phyloP scores from a whole-genome alignment of 805 yeast genomes.

The Candida piceae region DNA sequence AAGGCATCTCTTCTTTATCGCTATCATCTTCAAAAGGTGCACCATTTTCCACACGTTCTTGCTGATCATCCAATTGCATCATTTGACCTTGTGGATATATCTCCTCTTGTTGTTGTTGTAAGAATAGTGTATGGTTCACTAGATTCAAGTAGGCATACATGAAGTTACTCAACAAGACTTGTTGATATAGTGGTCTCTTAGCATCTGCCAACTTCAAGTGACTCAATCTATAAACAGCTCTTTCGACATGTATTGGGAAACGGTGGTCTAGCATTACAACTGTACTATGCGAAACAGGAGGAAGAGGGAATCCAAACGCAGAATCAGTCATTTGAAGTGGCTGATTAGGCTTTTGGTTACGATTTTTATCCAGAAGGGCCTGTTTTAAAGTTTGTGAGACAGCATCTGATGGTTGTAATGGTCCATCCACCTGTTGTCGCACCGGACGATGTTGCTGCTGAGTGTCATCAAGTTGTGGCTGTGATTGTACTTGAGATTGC shows the following conservation, averaged over 20 bases:
- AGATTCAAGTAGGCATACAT: conserved; percentile 95
- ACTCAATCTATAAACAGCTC: conserved; percentile 89
- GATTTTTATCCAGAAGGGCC: conserved; percentile 25
- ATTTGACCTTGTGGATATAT: conserved; percentile 11
- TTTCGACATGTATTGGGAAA: conserved; percentile 90
- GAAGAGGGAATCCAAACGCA: conserved; percentile 84
- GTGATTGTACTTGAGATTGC: background rate
- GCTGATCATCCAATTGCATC: conserved; percentile 1
- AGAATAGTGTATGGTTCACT: conserved; percentile 83
- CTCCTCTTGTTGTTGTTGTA: conserved; percentile 54
- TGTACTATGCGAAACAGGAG: conserved; percentile 73
- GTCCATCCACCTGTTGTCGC: too few species aligned
- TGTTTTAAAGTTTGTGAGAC: conserved; percentile 21
- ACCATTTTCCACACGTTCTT: too few species aligned
- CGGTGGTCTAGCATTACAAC: conserved; percentile 78
- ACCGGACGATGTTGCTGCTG: conserved; percentile 3
- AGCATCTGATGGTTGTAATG: conserved; percentile 5
- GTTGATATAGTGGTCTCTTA: conserved; percentile 84
- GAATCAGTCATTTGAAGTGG: conserved; percentile 65
- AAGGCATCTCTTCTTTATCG: conserved; percentile 1
- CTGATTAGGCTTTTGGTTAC: conserved; percentile 43
- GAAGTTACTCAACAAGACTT: conserved; percentile 88
- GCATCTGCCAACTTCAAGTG: conserved; percentile 94
- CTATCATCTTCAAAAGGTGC: too few species aligned
- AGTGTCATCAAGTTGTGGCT: background rate